These are phyloP conservation scores for Cucurbita maxima DNA, from an alignment of 306 rosid genomes.

Conservation along the genomic window DNA sequence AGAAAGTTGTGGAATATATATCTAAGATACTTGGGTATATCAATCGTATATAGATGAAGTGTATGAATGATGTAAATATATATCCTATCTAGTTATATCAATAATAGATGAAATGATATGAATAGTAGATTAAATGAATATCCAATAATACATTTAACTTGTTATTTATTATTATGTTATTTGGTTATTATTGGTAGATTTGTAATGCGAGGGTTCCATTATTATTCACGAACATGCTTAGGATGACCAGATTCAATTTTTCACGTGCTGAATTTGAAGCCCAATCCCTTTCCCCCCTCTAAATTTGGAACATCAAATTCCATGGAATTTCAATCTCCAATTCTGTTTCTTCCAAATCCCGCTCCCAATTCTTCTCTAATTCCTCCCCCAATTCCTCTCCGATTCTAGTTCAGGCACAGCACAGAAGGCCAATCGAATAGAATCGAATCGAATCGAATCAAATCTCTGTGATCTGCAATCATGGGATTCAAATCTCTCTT, in stretches of 20 bases:
- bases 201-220: background rate
- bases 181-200: background rate
- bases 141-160: no score
- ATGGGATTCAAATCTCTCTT: slow-evolving; percentile 67
- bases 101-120: no score
- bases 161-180: no score
- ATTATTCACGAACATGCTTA: slow-evolving; percentile 8
- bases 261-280: background rate
- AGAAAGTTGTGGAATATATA: no score
- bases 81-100: no score
- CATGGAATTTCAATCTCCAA: slow-evolving; percentile 2
- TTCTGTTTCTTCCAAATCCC: background rate
- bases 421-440: no score
- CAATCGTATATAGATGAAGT: no score
- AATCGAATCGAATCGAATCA: no score
- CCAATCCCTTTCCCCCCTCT: background rate
- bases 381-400: background rate
- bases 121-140: no score
- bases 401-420: no score
- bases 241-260: background rate
- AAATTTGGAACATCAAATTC: slow-evolving; percentile 2
- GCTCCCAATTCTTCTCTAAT: background rate
- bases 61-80: no score
- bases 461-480: background rate
- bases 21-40: no score